Percentiles rank a stretch among this genome's conserved stretches.
These are phyloP conservation scores for Kregervanrija pseudodelftensis DNA, from an alignment of 805 yeast species.

Conservation along the genomic window DNA sequence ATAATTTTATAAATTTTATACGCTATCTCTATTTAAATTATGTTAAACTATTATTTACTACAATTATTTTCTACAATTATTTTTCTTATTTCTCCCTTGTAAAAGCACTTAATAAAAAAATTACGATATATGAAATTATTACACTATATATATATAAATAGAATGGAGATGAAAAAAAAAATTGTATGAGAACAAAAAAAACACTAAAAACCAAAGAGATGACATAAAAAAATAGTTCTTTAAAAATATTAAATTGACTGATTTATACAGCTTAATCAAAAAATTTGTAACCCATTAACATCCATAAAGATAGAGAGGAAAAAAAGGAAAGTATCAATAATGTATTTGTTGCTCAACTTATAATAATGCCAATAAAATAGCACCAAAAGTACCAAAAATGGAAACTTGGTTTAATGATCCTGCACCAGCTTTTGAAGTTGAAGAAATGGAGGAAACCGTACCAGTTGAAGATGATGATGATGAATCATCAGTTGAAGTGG, in stretches of 20 bases:
- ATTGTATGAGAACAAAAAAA: conserved; percentile 3
- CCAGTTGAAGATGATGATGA: conserved; percentile 26
- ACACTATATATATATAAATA: conserved; percentile 1
- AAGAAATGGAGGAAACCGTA: conserved; percentile 12
- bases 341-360: conserved; percentile 22
- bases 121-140: background rate
- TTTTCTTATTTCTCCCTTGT: no score
- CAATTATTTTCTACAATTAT: no score
- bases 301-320: background rate
- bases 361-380: conserved; percentile 44
- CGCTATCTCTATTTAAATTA: background rate
- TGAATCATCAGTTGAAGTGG: conserved; percentile 26
- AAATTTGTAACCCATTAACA: conserved; percentile 2
- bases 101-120: background rate
- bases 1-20: conserved; percentile 26
- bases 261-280: conserved; percentile 2
- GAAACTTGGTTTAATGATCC: conserved; percentile 29
- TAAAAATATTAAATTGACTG: conserved; percentile 5
- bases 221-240: conserved; percentile 2
- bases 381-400: conserved; percentile 42
- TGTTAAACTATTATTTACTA: no score
- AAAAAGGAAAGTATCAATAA: background rate
- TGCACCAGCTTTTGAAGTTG: conserved; percentile 26
- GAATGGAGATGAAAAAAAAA: background rate
- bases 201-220: conserved; percentile 3